phyloP scores from a whole-genome alignment of 768 basidiomycete species.

The Peribolospora kevripleyi region DNA sequence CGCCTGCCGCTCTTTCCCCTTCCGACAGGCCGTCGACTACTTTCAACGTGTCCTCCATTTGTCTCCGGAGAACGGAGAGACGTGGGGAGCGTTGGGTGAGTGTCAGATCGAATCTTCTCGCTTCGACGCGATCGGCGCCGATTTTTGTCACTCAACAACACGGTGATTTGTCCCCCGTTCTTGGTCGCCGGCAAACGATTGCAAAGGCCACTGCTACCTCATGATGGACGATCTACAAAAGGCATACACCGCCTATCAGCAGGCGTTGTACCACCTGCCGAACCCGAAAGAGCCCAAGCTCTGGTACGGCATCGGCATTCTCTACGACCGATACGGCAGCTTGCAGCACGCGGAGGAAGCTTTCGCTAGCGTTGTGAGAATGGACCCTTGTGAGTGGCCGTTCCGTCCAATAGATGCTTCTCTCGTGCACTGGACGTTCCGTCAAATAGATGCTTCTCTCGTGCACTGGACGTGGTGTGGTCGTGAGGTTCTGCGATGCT shows the following conservation, averaged over 20 bases:
- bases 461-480: not conserved
- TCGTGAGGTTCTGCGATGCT: not conserved
- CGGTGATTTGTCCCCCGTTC: not conserved
- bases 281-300: conserved; percentile 97
- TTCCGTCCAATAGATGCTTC: too few species aligned
- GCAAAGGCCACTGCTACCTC: conserved; percentile 73
- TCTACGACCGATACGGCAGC: conserved; percentile 94
- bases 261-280: conserved; percentile 81
- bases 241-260: conserved; percentile 94
- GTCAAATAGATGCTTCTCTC: not conserved
- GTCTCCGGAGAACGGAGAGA: conserved; percentile 91
- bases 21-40: conserved; percentile 69
- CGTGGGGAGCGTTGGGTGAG: conserved; percentile 79
- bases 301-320: conserved; percentile 98
- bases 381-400: conserved; percentile 61
- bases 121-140: not conserved
- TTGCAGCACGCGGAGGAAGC: conserved; percentile 98
- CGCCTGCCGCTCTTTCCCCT: not conserved
- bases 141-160: conserved; percentile 7
- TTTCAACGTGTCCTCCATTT: conserved; percentile 76
- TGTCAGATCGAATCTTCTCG: conserved; percentile 9
- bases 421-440: not conserved
- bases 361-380: conserved; percentile 78
- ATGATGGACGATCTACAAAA: conserved; percentile 99
- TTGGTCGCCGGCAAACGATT: not conserved